Percentiles rank a stretch among this genome's conserved stretches.
Evolutionary conservation across 2,329 filamentous ascomycete species (phyloP).

Genomic region (Zymoseptoria ardabiliae): DNA sequence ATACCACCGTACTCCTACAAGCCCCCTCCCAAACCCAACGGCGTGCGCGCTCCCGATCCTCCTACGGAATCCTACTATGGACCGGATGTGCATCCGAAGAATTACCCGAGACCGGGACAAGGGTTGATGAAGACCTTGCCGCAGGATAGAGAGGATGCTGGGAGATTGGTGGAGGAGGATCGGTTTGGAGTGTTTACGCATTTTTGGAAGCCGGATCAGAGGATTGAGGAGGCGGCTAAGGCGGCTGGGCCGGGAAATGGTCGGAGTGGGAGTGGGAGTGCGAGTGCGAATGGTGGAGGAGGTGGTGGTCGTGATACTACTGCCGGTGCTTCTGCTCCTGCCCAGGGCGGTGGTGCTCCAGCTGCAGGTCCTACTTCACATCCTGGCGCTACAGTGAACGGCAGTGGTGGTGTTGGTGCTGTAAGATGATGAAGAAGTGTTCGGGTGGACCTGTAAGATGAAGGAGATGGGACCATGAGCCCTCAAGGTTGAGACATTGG

Average conservation of each 20-base stretch:
- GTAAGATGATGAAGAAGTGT: not conserved
- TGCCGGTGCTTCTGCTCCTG: not conserved
- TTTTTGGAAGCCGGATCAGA: constrained; percentile 20
- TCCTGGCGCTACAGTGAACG: not conserved
- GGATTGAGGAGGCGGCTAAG: not conserved
- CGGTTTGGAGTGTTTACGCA: constrained; percentile 51
- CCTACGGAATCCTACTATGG: constrained; percentile 39
- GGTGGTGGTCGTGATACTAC: not conserved
- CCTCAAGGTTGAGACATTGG: too few species aligned
- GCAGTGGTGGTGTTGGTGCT: too few species aligned
- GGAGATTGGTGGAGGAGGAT: constrained; percentile 55
- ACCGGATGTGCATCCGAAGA: constrained; percentile 43
- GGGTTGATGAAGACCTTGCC: constrained; percentile 49
- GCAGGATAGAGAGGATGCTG: constrained; percentile 51
- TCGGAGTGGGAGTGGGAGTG: not conserved
- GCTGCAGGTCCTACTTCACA: not conserved
- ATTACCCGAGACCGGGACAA: constrained; percentile 57
- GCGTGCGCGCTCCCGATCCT: not conserved
- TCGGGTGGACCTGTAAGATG: not conserved
- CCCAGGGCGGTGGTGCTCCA: not conserved
- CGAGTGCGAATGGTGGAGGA: not conserved
- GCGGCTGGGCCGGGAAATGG: constrained; percentile 2
- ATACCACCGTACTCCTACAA: not conserved
- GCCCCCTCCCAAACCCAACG: not conserved
- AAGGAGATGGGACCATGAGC: not conserved